Conservation (phyloP, 2,329 filamentous ascomycete species). For the Paecilomyces niveus region DNA sequence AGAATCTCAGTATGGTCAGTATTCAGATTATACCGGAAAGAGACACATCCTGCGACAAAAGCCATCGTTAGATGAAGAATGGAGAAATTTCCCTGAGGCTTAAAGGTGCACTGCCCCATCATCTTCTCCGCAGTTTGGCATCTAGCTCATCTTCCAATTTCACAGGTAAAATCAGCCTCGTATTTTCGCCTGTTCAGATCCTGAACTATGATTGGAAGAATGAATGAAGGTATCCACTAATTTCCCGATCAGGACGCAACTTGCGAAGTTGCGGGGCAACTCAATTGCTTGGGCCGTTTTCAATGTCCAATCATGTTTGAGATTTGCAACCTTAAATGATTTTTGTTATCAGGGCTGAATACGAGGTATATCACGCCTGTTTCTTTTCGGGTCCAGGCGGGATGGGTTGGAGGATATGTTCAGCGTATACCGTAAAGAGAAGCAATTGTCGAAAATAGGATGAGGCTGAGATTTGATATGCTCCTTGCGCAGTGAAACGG, state of each 20-base stretch:
- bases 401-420: not conserved
- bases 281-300: not conserved
- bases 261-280: constrained; percentile 1
- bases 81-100: not conserved
- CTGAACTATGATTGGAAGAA: not conserved
- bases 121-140: not conserved
- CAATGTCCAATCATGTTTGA: not conserved
- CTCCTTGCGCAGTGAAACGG: too few relatives aligned
- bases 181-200: not conserved
- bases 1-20: not conserved
- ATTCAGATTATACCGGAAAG: not conserved
- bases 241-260: constrained; percentile 4
- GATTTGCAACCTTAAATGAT: not conserved
- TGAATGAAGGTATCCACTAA: not conserved
- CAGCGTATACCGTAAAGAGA: not conserved
- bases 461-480: not conserved
- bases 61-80: not conserved
- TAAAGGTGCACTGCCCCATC: not conserved
- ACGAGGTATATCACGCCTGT: not conserved
- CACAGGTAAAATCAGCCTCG: not conserved
- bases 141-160: not conserved
- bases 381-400: not conserved
- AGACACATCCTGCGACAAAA: not conserved
- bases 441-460: not conserved
- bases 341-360: not conserved